Evolutionary conservation across 441 rosid genomes (phyloP).

Genomic region (Breynia disticha): DNA sequence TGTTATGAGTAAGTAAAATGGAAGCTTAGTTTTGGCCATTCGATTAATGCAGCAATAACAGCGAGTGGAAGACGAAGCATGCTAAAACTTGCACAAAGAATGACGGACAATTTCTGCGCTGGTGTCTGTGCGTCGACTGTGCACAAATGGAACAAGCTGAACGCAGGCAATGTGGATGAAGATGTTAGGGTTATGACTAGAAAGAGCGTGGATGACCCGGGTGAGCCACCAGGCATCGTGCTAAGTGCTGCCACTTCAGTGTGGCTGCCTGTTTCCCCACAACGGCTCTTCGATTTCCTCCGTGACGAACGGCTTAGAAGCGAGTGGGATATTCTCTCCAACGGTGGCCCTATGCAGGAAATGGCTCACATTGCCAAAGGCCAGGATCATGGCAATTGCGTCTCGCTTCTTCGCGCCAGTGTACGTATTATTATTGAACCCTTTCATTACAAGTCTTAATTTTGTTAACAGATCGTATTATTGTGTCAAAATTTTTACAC

Average conservation of each 20-base stretch:
- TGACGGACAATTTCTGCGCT: conserved; percentile 79
- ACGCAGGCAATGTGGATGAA: conserved; percentile 58
- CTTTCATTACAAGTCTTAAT: too few species aligned
- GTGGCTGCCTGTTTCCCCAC: conserved; percentile 77
- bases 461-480: too few species aligned
- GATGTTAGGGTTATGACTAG: conserved; percentile 83
- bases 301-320: conserved; percentile 82
- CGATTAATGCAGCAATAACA: conserved; percentile 38
- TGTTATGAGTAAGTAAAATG: too few species aligned
- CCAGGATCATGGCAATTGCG: conserved; percentile 82
- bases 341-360: conserved; percentile 90
- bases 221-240: conserved; percentile 86
- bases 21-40: not conserved
- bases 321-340: conserved; percentile 89
- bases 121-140: conserved; percentile 79
- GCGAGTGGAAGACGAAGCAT: conserved; percentile 69
- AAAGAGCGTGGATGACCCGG: conserved; percentile 69
- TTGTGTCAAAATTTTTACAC: too few species aligned
- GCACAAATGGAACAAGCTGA: conserved; percentile 71
- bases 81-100: conserved; percentile 83
- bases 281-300: conserved; percentile 66
- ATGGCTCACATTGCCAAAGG: conserved; percentile 90
- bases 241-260: conserved; percentile 87
- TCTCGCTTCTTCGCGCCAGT: conserved; percentile 71
- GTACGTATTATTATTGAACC: too few species aligned